Percentiles rank a stretch among this genome's conserved stretches.
phyloP scores from a whole-genome alignment of 2,329 filamentous ascomycete genomes.

The Thermomyces lanuginosus region DNA sequence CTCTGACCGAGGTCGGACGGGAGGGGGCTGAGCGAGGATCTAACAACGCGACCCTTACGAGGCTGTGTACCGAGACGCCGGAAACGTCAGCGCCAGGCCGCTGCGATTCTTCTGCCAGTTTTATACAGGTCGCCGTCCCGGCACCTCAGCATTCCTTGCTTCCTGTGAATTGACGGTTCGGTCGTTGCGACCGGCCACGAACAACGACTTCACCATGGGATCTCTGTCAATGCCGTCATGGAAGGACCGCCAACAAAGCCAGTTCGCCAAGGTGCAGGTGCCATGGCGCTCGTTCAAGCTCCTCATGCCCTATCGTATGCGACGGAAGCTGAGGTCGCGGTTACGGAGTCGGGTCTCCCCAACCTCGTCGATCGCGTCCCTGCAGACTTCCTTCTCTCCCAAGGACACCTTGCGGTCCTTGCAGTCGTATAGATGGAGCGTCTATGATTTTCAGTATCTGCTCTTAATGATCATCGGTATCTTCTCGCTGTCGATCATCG shows the following conservation, averaged over 20 bases:
- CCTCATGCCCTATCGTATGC: slow-evolving; percentile 46
- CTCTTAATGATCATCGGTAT: slow-evolving; percentile 57
- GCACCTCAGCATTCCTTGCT: slow-evolving; percentile 4
- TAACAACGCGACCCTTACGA: too few relatives aligned
- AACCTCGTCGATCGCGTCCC: slow-evolving; percentile 53
- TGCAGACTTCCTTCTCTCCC: slow-evolving; percentile 71
- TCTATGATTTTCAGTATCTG: slow-evolving; percentile 73
- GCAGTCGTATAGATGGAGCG: slow-evolving; percentile 61
- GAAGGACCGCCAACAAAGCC: slow-evolving; percentile 30
- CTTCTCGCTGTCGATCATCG: slow-evolving; percentile 71
- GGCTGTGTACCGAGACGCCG: too few relatives aligned
- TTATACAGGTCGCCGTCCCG: too few relatives aligned
- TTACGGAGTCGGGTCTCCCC: slow-evolving; percentile 50
- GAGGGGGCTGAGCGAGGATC: too few relatives aligned
- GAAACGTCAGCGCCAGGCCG: too few relatives aligned
- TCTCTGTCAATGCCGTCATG: slow-evolving; percentile 22
- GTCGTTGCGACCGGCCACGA: too few relatives aligned
- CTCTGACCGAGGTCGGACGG: too few relatives aligned
- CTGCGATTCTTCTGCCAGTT: too few relatives aligned
- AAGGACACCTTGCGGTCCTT: slow-evolving; percentile 60
- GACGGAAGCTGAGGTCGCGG: slow-evolving; percentile 51
- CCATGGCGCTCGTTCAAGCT: slow-evolving; percentile 35
- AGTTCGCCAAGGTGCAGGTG: slow-evolving; percentile 27
- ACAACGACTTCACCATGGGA: too few relatives aligned
- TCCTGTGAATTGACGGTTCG: slow-evolving; percentile 1